Conservation (phyloP, 2,329 filamentous ascomycete species). For the Ceratocystis ficicola region DNA sequence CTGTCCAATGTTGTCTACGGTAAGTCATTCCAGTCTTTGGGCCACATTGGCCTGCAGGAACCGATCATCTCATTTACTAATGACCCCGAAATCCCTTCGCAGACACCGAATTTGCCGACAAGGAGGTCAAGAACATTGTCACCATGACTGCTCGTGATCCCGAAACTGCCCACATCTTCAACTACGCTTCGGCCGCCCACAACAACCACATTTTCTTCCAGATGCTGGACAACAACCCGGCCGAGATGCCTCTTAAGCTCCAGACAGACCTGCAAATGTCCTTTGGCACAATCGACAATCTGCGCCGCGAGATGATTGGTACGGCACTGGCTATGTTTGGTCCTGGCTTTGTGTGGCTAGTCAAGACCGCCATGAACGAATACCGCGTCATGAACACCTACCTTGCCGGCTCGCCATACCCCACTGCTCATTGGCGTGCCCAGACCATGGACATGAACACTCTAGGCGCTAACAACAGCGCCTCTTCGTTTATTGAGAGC, state of each 20-base stretch:
- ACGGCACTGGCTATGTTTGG: constrained; percentile 89
- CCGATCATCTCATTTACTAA: neutral
- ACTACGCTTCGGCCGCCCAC: constrained; percentile 90
- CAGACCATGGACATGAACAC: constrained; percentile 61
- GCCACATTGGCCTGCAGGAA: neutral
- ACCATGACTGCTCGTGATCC: constrained; percentile 69
- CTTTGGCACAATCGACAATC: constrained; percentile 73
- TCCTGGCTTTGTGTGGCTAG: constrained; percentile 93
- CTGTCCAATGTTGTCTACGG: constrained; percentile 64
- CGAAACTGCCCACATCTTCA: constrained; percentile 68
- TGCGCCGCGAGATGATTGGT: constrained; percentile 65
- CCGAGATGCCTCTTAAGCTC: constrained; percentile 45
- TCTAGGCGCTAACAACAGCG: constrained; percentile 32
- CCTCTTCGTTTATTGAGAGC: constrained; percentile 29
- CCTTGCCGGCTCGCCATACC: constrained; percentile 78
- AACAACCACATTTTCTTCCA: constrained; percentile 82
- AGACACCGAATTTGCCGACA: constrained; percentile 54
- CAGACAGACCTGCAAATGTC: constrained; percentile 48
- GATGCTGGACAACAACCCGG: constrained; percentile 35
- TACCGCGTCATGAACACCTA: constrained; percentile 75
- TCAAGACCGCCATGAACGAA: constrained; percentile 42
- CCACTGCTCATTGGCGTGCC: constrained; percentile 68
- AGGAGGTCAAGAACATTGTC: constrained; percentile 53
- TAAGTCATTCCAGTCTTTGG: constrained; percentile 32
- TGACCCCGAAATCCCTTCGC: constrained; percentile 15